Conservation (phyloP, 805 yeast species). For the Ogataea philodendri region DNA sequence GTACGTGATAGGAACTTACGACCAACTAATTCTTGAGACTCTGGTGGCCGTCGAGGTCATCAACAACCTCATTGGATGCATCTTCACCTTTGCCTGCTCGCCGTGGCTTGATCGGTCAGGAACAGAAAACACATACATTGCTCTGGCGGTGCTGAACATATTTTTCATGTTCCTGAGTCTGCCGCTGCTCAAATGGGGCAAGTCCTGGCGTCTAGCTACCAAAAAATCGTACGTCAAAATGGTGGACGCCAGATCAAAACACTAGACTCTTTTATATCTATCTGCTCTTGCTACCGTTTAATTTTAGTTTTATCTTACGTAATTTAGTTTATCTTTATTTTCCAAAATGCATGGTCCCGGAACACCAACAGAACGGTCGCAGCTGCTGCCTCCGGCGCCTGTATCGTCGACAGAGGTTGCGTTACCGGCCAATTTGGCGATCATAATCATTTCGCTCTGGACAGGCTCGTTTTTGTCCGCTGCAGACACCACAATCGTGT, state of each 20-base stretch:
- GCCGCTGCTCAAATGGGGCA: constrained; percentile 61
- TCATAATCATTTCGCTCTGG: constrained; percentile 38
- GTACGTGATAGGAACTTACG: constrained; percentile 64
- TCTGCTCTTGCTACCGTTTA: no score
- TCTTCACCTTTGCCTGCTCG: constrained; percentile 66
- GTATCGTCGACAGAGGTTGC: neutral
- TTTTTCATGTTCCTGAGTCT: constrained; percentile 51
- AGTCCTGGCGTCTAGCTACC: constrained; percentile 53
- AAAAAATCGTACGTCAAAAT: constrained; percentile 48
- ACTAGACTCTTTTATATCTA: neutral
- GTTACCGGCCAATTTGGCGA: constrained; percentile 10
- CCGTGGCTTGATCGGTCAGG: constrained; percentile 59
- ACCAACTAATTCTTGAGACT: constrained; percentile 62
- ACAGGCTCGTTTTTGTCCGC: constrained; percentile 50
- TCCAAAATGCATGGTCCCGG: constrained; percentile 10
- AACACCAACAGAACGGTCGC: constrained; percentile 10
- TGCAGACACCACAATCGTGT: constrained; percentile 58
- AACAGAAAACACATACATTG: constrained; percentile 57
- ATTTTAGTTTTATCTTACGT: neutral
- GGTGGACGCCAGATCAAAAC: constrained; percentile 41
- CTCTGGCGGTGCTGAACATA: constrained; percentile 57
- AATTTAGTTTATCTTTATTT: neutral
- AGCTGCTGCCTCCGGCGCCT: constrained; percentile 1
- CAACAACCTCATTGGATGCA: constrained; percentile 60
- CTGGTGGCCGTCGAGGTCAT: constrained; percentile 65